Evolutionary conservation across 345 rosid genomes (phyloP).

Genomic region (Raphanus raphanistrum): DNA sequence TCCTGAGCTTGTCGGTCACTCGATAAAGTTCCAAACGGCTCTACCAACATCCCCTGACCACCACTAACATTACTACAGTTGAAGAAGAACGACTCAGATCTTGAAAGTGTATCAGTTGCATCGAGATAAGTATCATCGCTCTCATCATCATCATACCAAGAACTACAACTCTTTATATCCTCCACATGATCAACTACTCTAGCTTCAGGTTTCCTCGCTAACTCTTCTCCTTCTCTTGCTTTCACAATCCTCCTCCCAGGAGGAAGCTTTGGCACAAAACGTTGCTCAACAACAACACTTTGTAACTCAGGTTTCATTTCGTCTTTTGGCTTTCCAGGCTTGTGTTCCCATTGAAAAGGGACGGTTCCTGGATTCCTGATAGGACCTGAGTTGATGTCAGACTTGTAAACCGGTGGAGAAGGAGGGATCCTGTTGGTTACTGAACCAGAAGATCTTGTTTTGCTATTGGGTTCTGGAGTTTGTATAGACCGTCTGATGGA

Average conservation of each 20-base stretch:
- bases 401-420: constrained; percentile 63
- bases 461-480: constrained; percentile 43
- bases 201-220: constrained; percentile 33
- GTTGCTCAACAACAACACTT: constrained; percentile 27
- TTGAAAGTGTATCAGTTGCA: constrained; percentile 56
- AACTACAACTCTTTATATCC: constrained; percentile 23
- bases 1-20: constrained; percentile 59
- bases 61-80: constrained; percentile 60
- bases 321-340: constrained; percentile 81
- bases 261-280: constrained; percentile 75
- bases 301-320: constrained; percentile 38
- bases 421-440: constrained; percentile 34
- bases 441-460: constrained; percentile 46
- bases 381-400: constrained; percentile 90
- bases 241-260: constrained; percentile 58
- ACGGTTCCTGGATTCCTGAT: constrained; percentile 80
- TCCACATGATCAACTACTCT: constrained; percentile 16
- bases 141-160: constrained; percentile 25
- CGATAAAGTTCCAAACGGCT: constrained; percentile 52
- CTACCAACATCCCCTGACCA: constrained; percentile 38
- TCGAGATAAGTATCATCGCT: constrained; percentile 53
- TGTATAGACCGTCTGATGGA: constrained; percentile 59
- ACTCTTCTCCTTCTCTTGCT: constrained; percentile 25
- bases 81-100: constrained; percentile 54
- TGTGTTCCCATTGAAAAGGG: constrained; percentile 87